Conservation (phyloP, 352 stramenopile genomes). For the Thraustochytrium striatum region DNA sequence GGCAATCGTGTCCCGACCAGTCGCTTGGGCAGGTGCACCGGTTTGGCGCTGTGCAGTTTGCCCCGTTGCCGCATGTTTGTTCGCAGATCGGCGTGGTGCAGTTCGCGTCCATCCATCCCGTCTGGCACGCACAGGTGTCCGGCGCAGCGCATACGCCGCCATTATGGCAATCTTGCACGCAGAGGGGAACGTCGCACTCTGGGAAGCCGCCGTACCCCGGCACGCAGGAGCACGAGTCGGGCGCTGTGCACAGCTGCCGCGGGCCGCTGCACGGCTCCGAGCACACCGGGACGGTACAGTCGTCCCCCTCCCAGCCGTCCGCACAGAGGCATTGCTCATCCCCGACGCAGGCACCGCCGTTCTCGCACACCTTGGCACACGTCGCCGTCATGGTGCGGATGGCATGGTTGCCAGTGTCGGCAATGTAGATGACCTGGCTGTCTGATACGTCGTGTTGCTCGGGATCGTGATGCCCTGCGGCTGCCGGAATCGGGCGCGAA, state of each 20-base stretch:
- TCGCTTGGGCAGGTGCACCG: constrained; percentile 77
- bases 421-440: constrained; percentile 70
- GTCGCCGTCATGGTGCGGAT: constrained; percentile 80
- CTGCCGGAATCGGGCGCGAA: constrained; percentile 68
- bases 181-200: constrained; percentile 71
- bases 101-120: constrained; percentile 91
- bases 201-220: constrained; percentile 76
- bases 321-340: constrained; percentile 77
- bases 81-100: constrained; percentile 90
- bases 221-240: constrained; percentile 81
- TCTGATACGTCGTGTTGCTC: constrained; percentile 14
- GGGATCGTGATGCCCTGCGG: constrained; percentile 54
- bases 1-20: constrained; percentile 84
- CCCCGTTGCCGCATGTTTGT: constrained; percentile 92
- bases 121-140: constrained; percentile 82
- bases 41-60: constrained; percentile 85
- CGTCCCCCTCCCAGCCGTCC: constrained; percentile 78
- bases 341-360: constrained; percentile 77
- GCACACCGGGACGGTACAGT: constrained; percentile 76
- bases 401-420: constrained; percentile 85
- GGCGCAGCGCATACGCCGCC: constrained; percentile 77
- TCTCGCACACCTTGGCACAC: constrained; percentile 90
- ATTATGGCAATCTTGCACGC: constrained; percentile 80
- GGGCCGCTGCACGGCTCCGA: constrained; percentile 56
- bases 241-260: constrained; percentile 81